Conservation (phyloP, 192 early-diverging fungal genomes). For the Umbelopsis sp. region DNA sequence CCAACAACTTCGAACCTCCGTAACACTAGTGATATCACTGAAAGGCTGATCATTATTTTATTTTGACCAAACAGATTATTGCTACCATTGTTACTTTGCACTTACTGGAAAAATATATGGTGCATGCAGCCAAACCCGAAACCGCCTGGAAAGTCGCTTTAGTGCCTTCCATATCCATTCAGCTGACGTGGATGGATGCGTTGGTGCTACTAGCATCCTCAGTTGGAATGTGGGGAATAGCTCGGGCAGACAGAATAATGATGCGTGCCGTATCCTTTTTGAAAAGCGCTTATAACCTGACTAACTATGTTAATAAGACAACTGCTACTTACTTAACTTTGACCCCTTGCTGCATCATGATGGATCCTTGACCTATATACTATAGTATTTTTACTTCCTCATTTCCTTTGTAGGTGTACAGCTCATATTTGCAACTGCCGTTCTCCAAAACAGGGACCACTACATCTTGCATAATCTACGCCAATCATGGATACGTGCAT, state of each 20-base stretch:
- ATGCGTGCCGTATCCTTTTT: constrained; percentile 18
- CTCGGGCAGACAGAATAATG: neutral
- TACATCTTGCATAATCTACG: constrained; percentile 3
- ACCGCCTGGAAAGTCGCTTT: neutral
- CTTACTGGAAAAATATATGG: constrained; percentile 1
- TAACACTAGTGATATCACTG: neutral
- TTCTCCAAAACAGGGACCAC: neutral
- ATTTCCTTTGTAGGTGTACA: constrained; percentile 6
- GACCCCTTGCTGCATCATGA: neutral
- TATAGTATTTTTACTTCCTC: constrained; percentile 5
- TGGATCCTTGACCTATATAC: neutral
- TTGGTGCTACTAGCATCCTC: constrained; percentile 6
- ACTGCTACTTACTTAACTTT: neutral
- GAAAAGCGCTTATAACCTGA: too few species aligned
- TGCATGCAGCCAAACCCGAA: neutral
- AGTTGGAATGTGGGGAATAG: constrained; percentile 20
- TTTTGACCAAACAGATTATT: constrained; percentile 4
- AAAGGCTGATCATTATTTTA: too few species aligned
- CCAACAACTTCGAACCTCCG: too few species aligned
- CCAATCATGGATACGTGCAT: constrained; percentile 1
- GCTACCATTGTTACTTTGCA: constrained; percentile 3
- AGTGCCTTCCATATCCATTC: constrained; percentile 1
- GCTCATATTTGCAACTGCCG: neutral
- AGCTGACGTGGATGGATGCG: neutral
- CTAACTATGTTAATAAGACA: neutral